These are phyloP conservation scores for Aspergillus unguis DNA, from an alignment of 2,329 filamentous ascomycete species.

Conservation along the genomic window DNA sequence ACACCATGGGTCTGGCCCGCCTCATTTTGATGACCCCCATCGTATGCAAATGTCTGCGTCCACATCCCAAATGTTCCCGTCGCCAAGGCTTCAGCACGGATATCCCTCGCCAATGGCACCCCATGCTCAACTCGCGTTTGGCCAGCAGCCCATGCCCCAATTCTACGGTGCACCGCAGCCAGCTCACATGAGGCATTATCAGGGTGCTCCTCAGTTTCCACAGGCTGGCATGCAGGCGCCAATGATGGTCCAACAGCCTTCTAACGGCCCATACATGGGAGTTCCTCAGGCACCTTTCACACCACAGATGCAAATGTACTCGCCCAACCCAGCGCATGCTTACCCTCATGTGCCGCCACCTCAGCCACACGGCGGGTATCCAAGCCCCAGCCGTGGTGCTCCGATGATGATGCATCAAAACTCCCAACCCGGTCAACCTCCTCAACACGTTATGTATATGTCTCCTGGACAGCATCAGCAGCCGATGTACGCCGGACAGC, in stretches of 20 bases:
- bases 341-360: slow-evolving; percentile 53
- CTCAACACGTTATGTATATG: slow-evolving; percentile 68
- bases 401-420: slow-evolving; percentile 94
- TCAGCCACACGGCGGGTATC: slow-evolving; percentile 68
- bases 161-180: slow-evolving; percentile 69
- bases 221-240: slow-evolving; percentile 69
- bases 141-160: slow-evolving; percentile 69
- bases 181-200: slow-evolving; percentile 67
- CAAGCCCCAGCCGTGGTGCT: slow-evolving; percentile 81
- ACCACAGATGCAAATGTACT: slow-evolving; percentile 79
- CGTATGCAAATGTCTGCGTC: slow-evolving; percentile 83
- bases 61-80: slow-evolving; percentile 79
- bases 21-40: slow-evolving; percentile 75
- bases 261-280: slow-evolving; percentile 66
- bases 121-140: slow-evolving; percentile 67
- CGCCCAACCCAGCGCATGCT: slow-evolving; percentile 69
- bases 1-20: slow-evolving; percentile 65
- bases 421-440: slow-evolving; percentile 81
- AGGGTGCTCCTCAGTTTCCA: slow-evolving; percentile 68
- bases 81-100: slow-evolving; percentile 70
- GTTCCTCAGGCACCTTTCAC: slow-evolving; percentile 65
- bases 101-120: slow-evolving; percentile 68
- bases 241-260: slow-evolving; percentile 79
- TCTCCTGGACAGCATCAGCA: slow-evolving; percentile 72
- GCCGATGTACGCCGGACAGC: slow-evolving; percentile 67